phyloP scores from a whole-genome alignment of 208 protist species.

The Acanthamoeba triangularis region DNA sequence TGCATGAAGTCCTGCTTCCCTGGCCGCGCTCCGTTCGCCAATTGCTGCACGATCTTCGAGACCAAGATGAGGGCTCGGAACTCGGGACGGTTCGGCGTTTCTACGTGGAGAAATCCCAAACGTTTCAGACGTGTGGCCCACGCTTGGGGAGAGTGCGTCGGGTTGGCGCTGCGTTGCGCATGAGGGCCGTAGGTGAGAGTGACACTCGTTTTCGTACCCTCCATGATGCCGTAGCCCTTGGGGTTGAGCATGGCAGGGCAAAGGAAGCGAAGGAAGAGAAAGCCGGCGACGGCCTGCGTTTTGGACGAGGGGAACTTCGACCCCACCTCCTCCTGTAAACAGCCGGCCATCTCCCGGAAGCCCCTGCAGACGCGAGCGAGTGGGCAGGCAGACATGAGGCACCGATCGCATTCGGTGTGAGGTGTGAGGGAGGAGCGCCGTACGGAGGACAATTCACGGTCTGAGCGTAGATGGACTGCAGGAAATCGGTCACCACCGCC shows the following conservation, averaged over 20 bases:
- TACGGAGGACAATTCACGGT: neutral
- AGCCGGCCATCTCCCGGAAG: conserved; percentile 4
- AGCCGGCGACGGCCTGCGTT: conserved; percentile 8
- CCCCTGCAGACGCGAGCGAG: neutral
- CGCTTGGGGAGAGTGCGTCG: too few relatives aligned
- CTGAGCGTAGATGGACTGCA: neutral
- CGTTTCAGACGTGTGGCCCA: too few relatives aligned
- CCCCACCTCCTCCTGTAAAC: neutral
- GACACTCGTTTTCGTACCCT: too few relatives aligned
- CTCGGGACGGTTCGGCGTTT: neutral
- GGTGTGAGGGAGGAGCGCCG: neutral
- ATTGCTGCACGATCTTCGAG: neutral
- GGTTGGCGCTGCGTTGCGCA: too few relatives aligned
- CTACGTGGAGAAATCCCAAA: neutral
- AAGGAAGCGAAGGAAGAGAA: conserved; percentile 45
- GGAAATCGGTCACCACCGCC: neutral
- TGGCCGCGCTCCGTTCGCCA: neutral
- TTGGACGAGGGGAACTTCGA: neutral
- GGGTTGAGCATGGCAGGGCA: conserved; percentile 36
- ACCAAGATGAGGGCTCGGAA: neutral
- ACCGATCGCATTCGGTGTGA: too few relatives aligned
- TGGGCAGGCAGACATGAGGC: too few relatives aligned
- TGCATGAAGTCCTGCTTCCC: conserved; percentile 25
- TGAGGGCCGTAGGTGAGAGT: too few relatives aligned
- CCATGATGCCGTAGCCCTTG: conserved; percentile 20